Evolutionary conservation across 805 yeast species (phyloP), one percentile per base, ranked within the genome.

Genomic region (Metschnikowia anglica): DNA sequence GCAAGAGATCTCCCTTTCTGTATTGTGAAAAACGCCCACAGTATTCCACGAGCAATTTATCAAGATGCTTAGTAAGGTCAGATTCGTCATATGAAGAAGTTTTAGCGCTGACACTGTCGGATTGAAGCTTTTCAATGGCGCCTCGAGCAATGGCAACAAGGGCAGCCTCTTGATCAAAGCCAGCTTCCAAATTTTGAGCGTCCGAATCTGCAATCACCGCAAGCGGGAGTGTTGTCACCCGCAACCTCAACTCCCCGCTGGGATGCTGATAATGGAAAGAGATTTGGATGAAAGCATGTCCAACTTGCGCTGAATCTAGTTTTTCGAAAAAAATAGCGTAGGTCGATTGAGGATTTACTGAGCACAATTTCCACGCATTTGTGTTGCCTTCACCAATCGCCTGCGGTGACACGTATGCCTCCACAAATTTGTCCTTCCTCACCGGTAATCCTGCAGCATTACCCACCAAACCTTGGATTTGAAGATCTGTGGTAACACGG

Each of bases 121-220:
- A 41, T 26, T 60, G 66, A 18, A 75, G 61, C 48, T 70, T 73
- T 48, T 59, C 57, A 17, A 80, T 63, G 0, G 81, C 76, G 21
- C 74, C 73, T 49, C 87, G 68, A 1, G 85, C 80, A 49, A 80
- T 61, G 31, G 81, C 60, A 0, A 82, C 84, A 3, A 82, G 73
- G 0, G 86, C 84, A 10, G 83, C 83, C 55, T 82, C 87, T 59
- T 83, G 87, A 57, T 82, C 88, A 56, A 82, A 81, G 12, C 74
- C 74, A 8, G 59, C 58, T 29, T 75, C 70, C 33, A 80, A 53
- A 36, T 64, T 68, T n/a, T 62, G 56, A 11, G 60, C 58, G 45
- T 71, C 74, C 9, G 66, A 61, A 20, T 68, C 66, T 10, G 70
- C 68, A 19, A 71, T 51, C 3, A 78, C 60, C 3, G 73, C 72